Evolutionary conservation across 306 rosid genomes (phyloP).

Genomic region (Cucurbita pepo): DNA sequence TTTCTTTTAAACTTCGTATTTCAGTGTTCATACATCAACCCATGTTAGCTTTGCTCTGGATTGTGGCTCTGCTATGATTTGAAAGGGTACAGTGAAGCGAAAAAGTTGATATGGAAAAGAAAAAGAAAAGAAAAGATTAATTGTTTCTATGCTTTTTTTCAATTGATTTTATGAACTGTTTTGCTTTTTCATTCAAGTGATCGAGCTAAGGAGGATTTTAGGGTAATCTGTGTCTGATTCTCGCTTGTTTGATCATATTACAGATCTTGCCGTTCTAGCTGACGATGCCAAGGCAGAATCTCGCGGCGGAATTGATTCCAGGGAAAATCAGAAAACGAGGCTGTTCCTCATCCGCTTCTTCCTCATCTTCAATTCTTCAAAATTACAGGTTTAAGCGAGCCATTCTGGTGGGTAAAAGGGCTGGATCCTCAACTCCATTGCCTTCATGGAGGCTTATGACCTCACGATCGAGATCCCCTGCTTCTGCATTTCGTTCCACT

Average conservation of each 20-base stretch:
- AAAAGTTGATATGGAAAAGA: background rate
- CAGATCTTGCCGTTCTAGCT: conserved; percentile 1
- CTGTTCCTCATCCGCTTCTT: conserved; percentile 81
- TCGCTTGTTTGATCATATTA: background rate
- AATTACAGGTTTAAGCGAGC: conserved; percentile 89
- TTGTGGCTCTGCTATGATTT: conserved; percentile 5
- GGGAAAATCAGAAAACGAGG: conserved; percentile 96
- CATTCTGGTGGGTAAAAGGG: conserved; percentile 61
- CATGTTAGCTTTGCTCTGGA: background rate
- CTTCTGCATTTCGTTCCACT: conserved; percentile 34
- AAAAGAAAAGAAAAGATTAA: background rate
- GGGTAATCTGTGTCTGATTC: background rate
- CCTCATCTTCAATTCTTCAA: conserved; percentile 68
- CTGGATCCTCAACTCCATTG: conserved; percentile 80
- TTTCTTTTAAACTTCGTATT: background rate
- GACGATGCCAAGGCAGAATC: conserved; percentile 57
- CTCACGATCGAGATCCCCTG: conserved; percentile 58
- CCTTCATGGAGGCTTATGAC: conserved; percentile 79
- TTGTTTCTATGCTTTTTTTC: background rate
- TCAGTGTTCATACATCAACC: background rate
- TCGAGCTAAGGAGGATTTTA: background rate
- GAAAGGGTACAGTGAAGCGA: background rate
- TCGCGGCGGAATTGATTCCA: conserved; percentile 51
- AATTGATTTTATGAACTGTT: background rate
- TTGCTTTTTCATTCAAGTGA: background rate